Base-by-base conservation (phyloP, 768 basidiomycete genomes). In the Paxillus ammoniavirescens region DNA sequence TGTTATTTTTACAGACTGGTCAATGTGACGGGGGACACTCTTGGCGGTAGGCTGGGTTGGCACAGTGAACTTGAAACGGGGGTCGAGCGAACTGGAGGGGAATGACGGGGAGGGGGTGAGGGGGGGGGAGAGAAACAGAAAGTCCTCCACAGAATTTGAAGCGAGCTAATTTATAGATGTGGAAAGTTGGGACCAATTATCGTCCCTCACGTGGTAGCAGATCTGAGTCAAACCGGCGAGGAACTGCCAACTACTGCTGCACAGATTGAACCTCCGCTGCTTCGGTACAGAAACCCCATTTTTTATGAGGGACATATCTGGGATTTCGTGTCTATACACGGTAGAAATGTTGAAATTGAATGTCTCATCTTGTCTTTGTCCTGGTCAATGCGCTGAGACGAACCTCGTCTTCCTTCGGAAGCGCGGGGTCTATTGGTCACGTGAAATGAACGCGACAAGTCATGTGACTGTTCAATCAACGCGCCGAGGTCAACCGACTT, bases 401-500 rank as follows among this genome's bases (percentile, higher is more conserved):
- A n/a, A n/a, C n/a, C n/a, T n/a, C n/a, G n/a, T 15, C 37, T 7
- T 38, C 37, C 37, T 15, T 38, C 37, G 15, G n/a, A 13, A 8
- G 14, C 26, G 23, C 42, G 50, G 50, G 17, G 14, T 31, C 50
- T 44, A 44, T 51, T 17, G 26, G 8, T 10, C 21, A 0, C 13
- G 41, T 61, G 64, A 67, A 53, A 57, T 68, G 64, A 48, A 56
- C 55, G 49, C 54, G 54, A 10, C 14, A 33, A 9, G 13, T 58
- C 66, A 68, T 59, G 31, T 67, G 66, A 59, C 31, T 18, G 17
- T 38, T 21, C 8, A 8, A 12, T 15, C 2, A 31, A 43, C 58
- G 57, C 53, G 59, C 28, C 46, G 26, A 5, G 18, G 42, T 59
- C 58, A 64, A 66, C 62, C 31, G 63, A 62, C 44, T 26, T 26